phyloP scores from a whole-genome alignment of 2,329 filamentous ascomycete genomes.

The Cytospora piceae region DNA sequence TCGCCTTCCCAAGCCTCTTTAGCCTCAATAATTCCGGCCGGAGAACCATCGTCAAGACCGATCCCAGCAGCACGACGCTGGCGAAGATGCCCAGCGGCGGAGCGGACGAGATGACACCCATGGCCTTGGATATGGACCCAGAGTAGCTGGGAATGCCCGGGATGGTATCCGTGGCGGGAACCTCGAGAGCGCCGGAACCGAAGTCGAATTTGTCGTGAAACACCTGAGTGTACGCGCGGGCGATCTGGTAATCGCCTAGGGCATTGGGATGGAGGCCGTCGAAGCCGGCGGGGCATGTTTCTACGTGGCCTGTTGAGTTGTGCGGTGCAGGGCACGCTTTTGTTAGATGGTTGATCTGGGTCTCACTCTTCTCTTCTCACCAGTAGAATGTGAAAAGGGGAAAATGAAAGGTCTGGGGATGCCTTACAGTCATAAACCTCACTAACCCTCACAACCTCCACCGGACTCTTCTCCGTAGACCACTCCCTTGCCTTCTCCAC shows the following conservation, averaged over 20 bases:
- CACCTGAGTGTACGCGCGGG: conserved; percentile 43
- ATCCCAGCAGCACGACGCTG: conserved; percentile 5
- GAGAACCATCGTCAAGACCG: conserved; percentile 7
- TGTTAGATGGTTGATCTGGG: neutral
- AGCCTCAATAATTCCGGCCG: conserved; percentile 22
- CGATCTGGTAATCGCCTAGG: conserved; percentile 47
- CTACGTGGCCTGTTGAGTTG: conserved; percentile 29
- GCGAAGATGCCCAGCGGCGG: conserved; percentile 12
- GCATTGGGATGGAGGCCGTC: conserved; percentile 49
- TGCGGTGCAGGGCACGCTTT: neutral
- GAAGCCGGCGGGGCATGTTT: conserved; percentile 38
- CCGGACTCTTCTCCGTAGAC: conserved; percentile 36
- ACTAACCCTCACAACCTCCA: conserved; percentile 40
- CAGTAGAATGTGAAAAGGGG: neutral
- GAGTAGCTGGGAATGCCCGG: neutral
- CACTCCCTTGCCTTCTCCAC: conserved; percentile 34
- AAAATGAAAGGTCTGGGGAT: neutral
- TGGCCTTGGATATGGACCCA: neutral
- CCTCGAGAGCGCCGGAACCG: conserved; percentile 32
- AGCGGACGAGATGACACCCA: neutral
- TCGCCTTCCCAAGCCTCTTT: conserved; percentile 9
- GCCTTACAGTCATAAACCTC: conserved; percentile 39
- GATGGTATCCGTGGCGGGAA: conserved; percentile 31
- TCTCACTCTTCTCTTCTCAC: neutral
- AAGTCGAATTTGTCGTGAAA: conserved; percentile 36